Evolutionary conservation across 352 stramenopile genomes (phyloP).

Genomic region (Phytopythium litorale): DNA sequence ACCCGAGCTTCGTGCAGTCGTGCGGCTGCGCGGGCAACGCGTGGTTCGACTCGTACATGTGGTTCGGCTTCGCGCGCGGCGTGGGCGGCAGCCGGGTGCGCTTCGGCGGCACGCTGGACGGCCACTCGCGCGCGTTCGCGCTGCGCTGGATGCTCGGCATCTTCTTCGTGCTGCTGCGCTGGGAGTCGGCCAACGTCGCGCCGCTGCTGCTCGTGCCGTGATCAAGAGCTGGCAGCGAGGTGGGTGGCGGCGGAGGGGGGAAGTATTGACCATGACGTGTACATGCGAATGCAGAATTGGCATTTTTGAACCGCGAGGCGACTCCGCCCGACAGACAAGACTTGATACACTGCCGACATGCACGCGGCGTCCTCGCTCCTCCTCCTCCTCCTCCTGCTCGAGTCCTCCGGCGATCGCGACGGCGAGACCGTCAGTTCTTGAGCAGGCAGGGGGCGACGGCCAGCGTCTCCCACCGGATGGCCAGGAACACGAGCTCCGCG

Average conservation of each 20-base stretch:
- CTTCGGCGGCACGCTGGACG: slow-evolving; percentile 28
- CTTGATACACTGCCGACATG: background rate
- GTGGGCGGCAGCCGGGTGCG: slow-evolving; percentile 15
- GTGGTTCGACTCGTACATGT: slow-evolving; percentile 32
- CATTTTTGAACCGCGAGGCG: background rate
- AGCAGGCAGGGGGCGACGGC: slow-evolving; percentile 40
- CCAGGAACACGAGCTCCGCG: slow-evolving; percentile 53
- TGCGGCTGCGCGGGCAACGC: slow-evolving; percentile 28
- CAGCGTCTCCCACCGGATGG: slow-evolving; percentile 50
- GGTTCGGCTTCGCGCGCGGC: slow-evolving; percentile 20
- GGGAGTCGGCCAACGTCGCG: slow-evolving; percentile 25
- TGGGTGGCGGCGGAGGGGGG: background rate
- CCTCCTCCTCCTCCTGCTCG: too few species aligned
- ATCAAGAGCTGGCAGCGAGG: slow-evolving; percentile 1
- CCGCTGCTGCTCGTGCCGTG: slow-evolving; percentile 22
- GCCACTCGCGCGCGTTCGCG: slow-evolving; percentile 22
- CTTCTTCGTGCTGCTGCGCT: slow-evolving; percentile 33
- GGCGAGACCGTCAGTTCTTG: slow-evolving; percentile 13
- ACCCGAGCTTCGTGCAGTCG: slow-evolving; percentile 23
- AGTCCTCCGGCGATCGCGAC: too few species aligned
- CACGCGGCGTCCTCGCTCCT: background rate
- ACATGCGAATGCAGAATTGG: background rate
- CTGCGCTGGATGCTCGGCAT: slow-evolving; percentile 25
- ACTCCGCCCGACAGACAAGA: background rate
- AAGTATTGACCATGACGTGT: background rate